phyloP scores from a whole-genome alignment of 2,329 filamentous ascomycete genomes.

The Thielaviopsis ethacetica region DNA sequence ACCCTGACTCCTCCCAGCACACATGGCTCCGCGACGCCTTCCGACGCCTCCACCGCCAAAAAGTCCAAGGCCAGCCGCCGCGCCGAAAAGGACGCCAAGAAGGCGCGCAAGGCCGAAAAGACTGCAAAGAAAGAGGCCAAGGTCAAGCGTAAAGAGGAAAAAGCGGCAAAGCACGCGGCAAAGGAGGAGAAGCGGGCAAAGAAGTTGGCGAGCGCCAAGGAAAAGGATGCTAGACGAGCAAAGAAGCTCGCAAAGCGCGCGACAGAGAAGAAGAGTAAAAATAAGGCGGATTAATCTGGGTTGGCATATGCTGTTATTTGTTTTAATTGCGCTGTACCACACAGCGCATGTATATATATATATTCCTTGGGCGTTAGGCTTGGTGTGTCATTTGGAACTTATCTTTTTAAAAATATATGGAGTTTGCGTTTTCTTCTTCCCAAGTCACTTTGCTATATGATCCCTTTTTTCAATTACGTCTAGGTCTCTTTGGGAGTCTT shows the following conservation, averaged over 20 bases:
- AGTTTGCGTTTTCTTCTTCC: not conserved
- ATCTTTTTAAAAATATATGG: not conserved
- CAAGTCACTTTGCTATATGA: not conserved
- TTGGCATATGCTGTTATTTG: not conserved
- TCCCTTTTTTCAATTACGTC: not conserved
- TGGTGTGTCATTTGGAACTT: constrained; percentile 14
- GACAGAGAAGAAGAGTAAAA: constrained; percentile 17
- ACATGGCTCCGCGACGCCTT: not conserved
- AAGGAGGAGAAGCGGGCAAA: constrained; percentile 27
- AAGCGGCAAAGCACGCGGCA: constrained; percentile 21
- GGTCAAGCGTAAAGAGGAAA: constrained; percentile 16
- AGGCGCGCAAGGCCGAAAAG: constrained; percentile 8
- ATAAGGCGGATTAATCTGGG: constrained; percentile 12
- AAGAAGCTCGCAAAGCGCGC: constrained; percentile 14
- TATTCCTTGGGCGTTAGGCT: not conserved
- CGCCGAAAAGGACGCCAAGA: constrained; percentile 11
- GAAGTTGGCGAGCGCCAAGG: constrained; percentile 16
- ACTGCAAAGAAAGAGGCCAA: constrained; percentile 19
- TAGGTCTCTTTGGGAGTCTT: constrained; percentile 46
- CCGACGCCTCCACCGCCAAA: not conserved
- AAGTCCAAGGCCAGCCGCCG: constrained; percentile 14
- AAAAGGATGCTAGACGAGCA: constrained; percentile 16
- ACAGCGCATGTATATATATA: not conserved
- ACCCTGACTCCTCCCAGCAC: not conserved
- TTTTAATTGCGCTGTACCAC: not conserved